Evolutionary conservation across 2,329 filamentous ascomycete species (phyloP), one percentile per base, ranked within the genome.

Genomic region (Aureobasidium mangrovei): DNA sequence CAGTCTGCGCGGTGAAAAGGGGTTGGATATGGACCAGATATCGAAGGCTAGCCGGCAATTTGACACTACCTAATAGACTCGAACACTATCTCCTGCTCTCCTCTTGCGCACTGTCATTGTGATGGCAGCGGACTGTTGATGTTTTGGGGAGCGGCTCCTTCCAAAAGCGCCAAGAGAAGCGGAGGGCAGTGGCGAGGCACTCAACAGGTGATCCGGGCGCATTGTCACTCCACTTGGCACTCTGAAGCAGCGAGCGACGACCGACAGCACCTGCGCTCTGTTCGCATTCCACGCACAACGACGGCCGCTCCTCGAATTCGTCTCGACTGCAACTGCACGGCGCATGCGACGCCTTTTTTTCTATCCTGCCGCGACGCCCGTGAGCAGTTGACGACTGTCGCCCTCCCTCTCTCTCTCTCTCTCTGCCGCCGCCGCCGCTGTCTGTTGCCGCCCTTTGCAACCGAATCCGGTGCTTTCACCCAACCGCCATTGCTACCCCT

Each of bases 311-410:
- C 6, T 24, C 18, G 18, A 24, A 4, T 44, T 24, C 12, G 27
- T 7, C 8, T 29, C 5, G 7, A 27, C n/a, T 10, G 18, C 39
- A 24, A 35, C 31, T 28, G 47, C 38, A 29, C 39, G 33, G 47
- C 47, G 47, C 31, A 51, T 51, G 47, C 47, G 47, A 51, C 36
- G 39, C 33, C 27, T 28, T 31, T 42, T 18, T 27, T 29, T 42
- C 18, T 26, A 35, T 29, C 28, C 38, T 42, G 47, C 47, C 29
- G 27, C 47, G 47, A 51, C 47, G 3, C 35, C 31, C 47, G 47
- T 51, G 47, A 51, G 47, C 47, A 51, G 46, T 49, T 36, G 46
- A 49, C 46, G 46, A 47, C 44, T 47, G 46, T 48, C 45, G 28
- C 45, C n/a, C 18, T 18, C 26, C n/a, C 24, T 29, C 47, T 35